Percentiles rank a stretch among this genome's conserved stretches.
These are phyloP conservation scores for Vigna hirtella DNA, from an alignment of 306 rosid genomes.

Conservation along the genomic window DNA sequence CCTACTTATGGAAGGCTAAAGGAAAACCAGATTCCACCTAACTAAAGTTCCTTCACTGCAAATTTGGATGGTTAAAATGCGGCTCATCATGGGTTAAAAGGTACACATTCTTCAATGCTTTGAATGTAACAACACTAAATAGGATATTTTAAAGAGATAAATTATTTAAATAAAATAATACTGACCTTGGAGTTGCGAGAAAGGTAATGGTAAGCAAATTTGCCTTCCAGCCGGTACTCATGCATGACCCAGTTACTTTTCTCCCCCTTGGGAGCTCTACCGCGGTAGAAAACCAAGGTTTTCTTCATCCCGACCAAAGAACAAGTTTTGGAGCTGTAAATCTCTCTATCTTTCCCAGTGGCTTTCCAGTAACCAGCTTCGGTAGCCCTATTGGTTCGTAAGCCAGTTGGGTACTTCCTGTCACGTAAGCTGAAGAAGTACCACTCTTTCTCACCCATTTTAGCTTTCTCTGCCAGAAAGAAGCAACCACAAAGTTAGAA, in stretches of 20 bases:
- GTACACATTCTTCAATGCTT: background rate
- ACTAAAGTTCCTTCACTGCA: background rate
- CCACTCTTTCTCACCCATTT: constrained; percentile 99
- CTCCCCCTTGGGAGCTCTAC: constrained; percentile 94
- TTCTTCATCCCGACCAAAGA: constrained; percentile 96
- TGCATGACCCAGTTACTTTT: constrained; percentile 99
- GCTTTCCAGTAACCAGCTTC: constrained; percentile 99
- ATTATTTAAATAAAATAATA: background rate
- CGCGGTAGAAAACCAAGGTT: constrained; percentile 88
- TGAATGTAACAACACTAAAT: background rate
- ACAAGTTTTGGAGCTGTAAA: constrained; percentile 74
- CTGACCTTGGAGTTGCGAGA: constrained; percentile 74
- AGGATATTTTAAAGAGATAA: background rate
- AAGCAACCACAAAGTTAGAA: background rate
- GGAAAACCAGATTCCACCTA: constrained; percentile 43
- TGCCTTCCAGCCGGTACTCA: constrained; percentile 98
- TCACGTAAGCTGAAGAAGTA: constrained; percentile 90
- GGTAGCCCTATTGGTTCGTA: constrained; percentile 86
- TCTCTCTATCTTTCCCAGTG: constrained; percentile 93
- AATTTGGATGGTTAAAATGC: constrained; percentile 19
- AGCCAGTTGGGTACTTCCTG: constrained; percentile 91
- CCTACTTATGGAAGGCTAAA: constrained; percentile 34
- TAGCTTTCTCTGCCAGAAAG: constrained; percentile 70
- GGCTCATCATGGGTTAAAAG: constrained; percentile 35
- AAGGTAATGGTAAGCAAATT: constrained; percentile 86